These are phyloP conservation scores for Pythium insidiosum DNA, from an alignment of 352 stramenopile species.

Conservation along the genomic window DNA sequence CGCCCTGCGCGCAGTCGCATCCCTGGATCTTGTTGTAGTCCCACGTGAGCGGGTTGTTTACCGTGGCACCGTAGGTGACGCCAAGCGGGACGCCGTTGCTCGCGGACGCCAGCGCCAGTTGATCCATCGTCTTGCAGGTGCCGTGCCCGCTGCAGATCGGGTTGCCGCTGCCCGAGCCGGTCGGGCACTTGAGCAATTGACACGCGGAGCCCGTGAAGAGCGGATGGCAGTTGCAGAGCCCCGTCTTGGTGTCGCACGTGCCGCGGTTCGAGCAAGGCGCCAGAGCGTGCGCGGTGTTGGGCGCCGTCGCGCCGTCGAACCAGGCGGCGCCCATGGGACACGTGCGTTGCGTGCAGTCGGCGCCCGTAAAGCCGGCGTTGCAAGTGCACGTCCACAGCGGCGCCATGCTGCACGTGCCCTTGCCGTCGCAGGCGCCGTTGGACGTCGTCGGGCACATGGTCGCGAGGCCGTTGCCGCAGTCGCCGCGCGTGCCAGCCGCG, in stretches of 20 bases:
- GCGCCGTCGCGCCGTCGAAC: constrained; percentile 53
- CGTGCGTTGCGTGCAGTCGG: constrained; percentile 44
- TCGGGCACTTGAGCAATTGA: constrained; percentile 47
- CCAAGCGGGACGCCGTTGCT: constrained; percentile 34
- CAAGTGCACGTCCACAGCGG: constrained; percentile 54
- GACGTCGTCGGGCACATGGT: constrained; percentile 27
- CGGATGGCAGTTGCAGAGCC: constrained; percentile 46
- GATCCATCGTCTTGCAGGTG: constrained; percentile 66
- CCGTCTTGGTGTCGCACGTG: constrained; percentile 39
- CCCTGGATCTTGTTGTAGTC: constrained; percentile 81
- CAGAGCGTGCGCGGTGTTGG: constrained; percentile 40
- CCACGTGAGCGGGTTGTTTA: constrained; percentile 61
- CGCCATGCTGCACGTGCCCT: constrained; percentile 32
- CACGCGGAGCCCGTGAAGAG: constrained; percentile 80
- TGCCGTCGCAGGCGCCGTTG: constrained; percentile 28
- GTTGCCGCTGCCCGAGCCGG: constrained; percentile 2
- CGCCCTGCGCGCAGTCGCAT: constrained; percentile 56
- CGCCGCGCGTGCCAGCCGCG: constrained; percentile 20
- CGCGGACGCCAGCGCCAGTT: constrained; percentile 35
- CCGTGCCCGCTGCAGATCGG: constrained; percentile 77
- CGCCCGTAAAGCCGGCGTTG: constrained; percentile 41
- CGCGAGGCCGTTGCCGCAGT: constrained; percentile 33
- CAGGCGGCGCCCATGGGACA: constrained; percentile 48
- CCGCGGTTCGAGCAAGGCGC: constrained; percentile 47
- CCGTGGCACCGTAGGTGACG: constrained; percentile 53